Evolutionary conservation across 495 filamentous ascomycete species (phyloP).

Genomic region (Penicillium ochrochloron): DNA sequence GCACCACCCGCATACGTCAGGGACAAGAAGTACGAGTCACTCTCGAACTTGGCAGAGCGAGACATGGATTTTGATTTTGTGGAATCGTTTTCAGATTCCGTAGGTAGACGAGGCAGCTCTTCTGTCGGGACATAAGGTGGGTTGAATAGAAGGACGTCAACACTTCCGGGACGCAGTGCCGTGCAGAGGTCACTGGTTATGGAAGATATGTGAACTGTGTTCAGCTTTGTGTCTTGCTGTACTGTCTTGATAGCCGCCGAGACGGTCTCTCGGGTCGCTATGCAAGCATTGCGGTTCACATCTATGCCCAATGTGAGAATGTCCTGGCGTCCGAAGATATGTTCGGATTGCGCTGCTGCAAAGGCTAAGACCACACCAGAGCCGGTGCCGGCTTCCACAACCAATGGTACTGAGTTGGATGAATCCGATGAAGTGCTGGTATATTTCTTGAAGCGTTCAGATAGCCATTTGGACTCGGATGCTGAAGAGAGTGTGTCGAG

Average conservation of each 20-base stretch:
- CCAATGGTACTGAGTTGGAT: constrained; percentile 56
- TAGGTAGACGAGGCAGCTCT: constrained; percentile 61
- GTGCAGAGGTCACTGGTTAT: constrained; percentile 68
- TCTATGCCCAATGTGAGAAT: constrained; percentile 77
- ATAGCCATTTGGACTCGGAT: constrained; percentile 73
- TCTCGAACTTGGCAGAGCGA: constrained; percentile 56
- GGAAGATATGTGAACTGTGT: constrained; percentile 58
- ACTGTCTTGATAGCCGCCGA: constrained; percentile 51
- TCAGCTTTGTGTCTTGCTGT: constrained; percentile 21
- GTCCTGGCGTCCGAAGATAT: constrained; percentile 73
- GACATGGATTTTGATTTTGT: constrained; percentile 24
- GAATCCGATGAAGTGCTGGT: constrained; percentile 10
- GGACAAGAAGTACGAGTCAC: constrained; percentile 79
- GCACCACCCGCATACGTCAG: constrained; percentile 85
- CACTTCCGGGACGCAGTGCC: constrained; percentile 55
- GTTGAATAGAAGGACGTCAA: constrained; percentile 94
- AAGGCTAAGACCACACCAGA: constrained; percentile 93
- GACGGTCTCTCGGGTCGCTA: constrained; percentile 67
- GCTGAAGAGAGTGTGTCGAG: constrained; percentile 85
- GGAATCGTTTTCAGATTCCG: constrained; percentile 32
- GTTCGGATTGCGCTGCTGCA: constrained; percentile 69
- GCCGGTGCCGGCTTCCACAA: constrained; percentile 88
- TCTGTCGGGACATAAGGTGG: constrained; percentile 92
- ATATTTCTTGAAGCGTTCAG: constrained; percentile 50
- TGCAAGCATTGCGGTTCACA: constrained; percentile 80